Percentiles rank a stretch among this genome's conserved stretches.
Evolutionary conservation across 2,329 filamentous ascomycete species (phyloP).

Genomic region (Fusarium paranaense): DNA sequence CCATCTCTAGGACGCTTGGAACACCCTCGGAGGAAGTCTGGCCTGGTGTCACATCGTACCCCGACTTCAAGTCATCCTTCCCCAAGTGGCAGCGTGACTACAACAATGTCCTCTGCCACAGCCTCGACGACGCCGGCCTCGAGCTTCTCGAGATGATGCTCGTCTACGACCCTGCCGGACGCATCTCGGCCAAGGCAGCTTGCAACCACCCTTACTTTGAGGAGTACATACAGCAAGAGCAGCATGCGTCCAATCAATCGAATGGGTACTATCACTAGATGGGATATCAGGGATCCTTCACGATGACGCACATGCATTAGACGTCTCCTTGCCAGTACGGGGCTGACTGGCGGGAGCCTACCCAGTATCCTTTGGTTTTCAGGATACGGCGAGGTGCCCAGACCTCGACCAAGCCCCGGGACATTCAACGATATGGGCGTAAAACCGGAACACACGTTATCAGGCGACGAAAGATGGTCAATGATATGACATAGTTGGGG

Average conservation of each 20-base stretch:
- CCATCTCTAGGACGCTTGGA: slow-evolving; percentile 72
- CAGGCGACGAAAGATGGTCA: slow-evolving; percentile 2
- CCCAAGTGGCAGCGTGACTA: slow-evolving; percentile 88
- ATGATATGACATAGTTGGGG: not conserved
- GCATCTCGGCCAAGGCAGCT: slow-evolving; percentile 90
- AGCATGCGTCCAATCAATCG: slow-evolving; percentile 42
- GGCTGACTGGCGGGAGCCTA: not conserved
- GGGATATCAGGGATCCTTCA: slow-evolving; percentile 39
- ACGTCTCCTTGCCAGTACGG: not conserved
- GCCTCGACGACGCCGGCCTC: slow-evolving; percentile 77
- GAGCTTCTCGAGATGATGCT: slow-evolving; percentile 78
- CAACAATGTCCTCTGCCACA: slow-evolving; percentile 73
- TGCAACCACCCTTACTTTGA: slow-evolving; percentile 87
- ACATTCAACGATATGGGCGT: slow-evolving; percentile 9
- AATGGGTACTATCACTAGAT: slow-evolving; percentile 54
- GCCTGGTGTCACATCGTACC: slow-evolving; percentile 94
- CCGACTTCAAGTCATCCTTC: slow-evolving; percentile 92
- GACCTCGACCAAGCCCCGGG: slow-evolving; percentile 4
- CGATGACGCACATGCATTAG: slow-evolving; percentile 38
- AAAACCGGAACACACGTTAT: slow-evolving; percentile 6
- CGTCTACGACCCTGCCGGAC: slow-evolving; percentile 86
- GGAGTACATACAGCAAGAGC: slow-evolving; percentile 49
- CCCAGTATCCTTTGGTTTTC: slow-evolving; percentile 23
- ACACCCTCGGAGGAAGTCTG: slow-evolving; percentile 85
- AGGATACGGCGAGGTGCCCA: slow-evolving; percentile 19